Base-by-base conservation (phyloP, 192 early-diverging fungal genomes). In the Rhizophagus sp. region DNA sequence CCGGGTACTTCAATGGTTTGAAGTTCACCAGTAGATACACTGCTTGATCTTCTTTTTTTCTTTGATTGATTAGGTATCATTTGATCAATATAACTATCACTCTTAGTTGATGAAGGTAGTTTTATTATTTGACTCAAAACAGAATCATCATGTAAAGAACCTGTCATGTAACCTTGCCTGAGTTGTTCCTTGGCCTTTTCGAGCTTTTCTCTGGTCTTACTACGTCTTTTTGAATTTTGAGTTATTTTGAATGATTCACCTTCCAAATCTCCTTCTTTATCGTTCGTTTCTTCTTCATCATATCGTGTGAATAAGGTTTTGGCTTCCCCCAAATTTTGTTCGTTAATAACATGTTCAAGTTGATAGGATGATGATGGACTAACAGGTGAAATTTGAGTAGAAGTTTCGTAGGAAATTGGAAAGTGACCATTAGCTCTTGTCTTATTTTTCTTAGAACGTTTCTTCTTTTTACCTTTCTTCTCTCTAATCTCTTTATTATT, bases 111-210 rank as follows among this genome's bases (percentile, higher is more conserved):
- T 27, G 73, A 81, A 62, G 72, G 76, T 36, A 52, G 39, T 10
- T 76, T 73, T 3, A 74, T 30, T 5, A 79, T 9, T 68, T 62
- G 81, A 79, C 52, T 69, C 30, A 79, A 57, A 68, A 73, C 7
- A 50, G 68, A 73, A 75, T 79, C 79, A 62, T 70, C 78, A 47
- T 68, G 67, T n/a, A 71, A 27, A 3, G 78, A 71, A 9, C 82
- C 78, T 71, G 84, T 41, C 33, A 84, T 67, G 39, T 84, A 47
- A 66, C 83, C 82, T 36, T 80, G 79, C 67, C 81, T 82, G 22
- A 86, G 84, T 49, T 86, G 83, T 47, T 86, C 85, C 65, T 84
- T 84, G 57, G 83, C 85, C 73, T 84, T 84, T 79, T 86, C 85
- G 5, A 83, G 2, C 2, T 70, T 80, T 47, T 83, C 83, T 30